A percentile compares a stretch with the other conserved stretches of the same genome.
These are phyloP conservation scores for Phytophthora chlamydospora DNA, from an alignment of 352 stramenopile species.

Conservation along the genomic window DNA sequence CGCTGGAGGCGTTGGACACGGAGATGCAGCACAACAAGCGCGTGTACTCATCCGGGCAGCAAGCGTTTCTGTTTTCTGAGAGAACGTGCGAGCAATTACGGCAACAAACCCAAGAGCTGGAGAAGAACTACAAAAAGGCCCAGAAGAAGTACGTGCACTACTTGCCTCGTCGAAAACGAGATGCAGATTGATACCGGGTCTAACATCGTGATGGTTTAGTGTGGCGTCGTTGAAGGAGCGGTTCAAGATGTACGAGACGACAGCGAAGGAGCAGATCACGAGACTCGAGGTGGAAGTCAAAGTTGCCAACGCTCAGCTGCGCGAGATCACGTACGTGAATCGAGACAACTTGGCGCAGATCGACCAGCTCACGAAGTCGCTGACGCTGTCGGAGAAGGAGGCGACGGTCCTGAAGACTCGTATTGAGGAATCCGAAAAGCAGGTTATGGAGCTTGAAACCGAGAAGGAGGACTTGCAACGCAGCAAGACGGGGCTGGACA, in stretches of 20 bases:
- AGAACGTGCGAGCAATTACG: conserved; percentile 73
- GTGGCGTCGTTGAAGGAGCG: conserved; percentile 66
- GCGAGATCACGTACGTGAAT: conserved; percentile 78
- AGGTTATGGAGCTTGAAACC: conserved; percentile 44
- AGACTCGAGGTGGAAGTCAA: conserved; percentile 87
- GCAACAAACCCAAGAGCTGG: conserved; percentile 65
- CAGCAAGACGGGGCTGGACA: conserved; percentile 58
- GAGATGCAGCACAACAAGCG: conserved; percentile 85
- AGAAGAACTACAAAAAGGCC: conserved; percentile 79
- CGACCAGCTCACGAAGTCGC: conserved; percentile 59
- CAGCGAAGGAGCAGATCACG: conserved; percentile 77
- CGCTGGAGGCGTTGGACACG: conserved; percentile 70
- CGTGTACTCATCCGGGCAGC: conserved; percentile 77
- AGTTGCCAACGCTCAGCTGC: conserved; percentile 67
- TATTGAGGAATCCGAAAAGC: conserved; percentile 48
- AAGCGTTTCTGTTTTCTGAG: conserved; percentile 78
- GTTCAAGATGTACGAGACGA: conserved; percentile 82
- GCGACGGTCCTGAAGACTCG: conserved; percentile 40
- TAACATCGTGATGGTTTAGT: conserved; percentile 33
- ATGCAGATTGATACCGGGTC: neutral
- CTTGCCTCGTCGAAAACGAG: neutral
- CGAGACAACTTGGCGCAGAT: conserved; percentile 73
- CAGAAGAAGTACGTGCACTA: conserved; percentile 62
- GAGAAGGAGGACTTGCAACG: conserved; percentile 71
- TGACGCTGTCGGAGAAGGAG: conserved; percentile 61